Percentiles rank a stretch among this genome's conserved stretches.
phyloP scores from a whole-genome alignment of 106 monocot genomes.

The Dendrobium officinale region DNA sequence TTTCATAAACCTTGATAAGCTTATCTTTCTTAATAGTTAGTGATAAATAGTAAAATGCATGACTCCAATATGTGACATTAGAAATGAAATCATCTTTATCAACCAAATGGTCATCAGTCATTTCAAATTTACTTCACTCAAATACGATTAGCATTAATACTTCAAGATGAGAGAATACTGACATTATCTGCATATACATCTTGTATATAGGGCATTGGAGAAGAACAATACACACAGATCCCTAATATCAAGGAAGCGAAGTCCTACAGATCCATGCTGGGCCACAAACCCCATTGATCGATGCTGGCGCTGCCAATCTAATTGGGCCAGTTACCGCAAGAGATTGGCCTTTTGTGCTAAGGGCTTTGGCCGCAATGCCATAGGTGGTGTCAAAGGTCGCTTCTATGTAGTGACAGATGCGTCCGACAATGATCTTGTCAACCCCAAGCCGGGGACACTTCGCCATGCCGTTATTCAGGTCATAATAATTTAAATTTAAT shows the following conservation, averaged over 20 bases:
- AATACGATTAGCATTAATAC: no score
- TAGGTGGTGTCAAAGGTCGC: slow-evolving; percentile 25
- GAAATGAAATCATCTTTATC: background rate
- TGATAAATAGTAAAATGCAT: background rate
- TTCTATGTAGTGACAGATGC: slow-evolving; percentile 51
- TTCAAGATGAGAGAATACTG: background rate
- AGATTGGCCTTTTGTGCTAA: slow-evolving; percentile 22
- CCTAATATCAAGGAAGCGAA: background rate
- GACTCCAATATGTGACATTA: background rate
- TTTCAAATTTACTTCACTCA: no score
- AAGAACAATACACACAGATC: slow-evolving; percentile 22
- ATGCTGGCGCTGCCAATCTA: slow-evolving; percentile 45
- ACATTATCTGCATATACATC: background rate
- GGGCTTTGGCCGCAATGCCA: slow-evolving; percentile 24
- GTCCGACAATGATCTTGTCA: slow-evolving; percentile 22
- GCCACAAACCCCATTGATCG: slow-evolving; percentile 61
- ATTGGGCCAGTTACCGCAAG: slow-evolving; percentile 31
- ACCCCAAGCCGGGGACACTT: slow-evolving; percentile 47
- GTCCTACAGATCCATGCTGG: slow-evolving; percentile 17
- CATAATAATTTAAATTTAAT: no score
- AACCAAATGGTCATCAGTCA: no score
- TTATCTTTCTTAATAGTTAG: background rate
- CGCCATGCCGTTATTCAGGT: slow-evolving; percentile 40
- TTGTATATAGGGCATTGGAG: slow-evolving; percentile 3
- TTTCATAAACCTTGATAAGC: background rate